Evolutionary conservation across 1,284 basidiomycete genomes (phyloP).

Genomic region (Vanrija humicola): DNA sequence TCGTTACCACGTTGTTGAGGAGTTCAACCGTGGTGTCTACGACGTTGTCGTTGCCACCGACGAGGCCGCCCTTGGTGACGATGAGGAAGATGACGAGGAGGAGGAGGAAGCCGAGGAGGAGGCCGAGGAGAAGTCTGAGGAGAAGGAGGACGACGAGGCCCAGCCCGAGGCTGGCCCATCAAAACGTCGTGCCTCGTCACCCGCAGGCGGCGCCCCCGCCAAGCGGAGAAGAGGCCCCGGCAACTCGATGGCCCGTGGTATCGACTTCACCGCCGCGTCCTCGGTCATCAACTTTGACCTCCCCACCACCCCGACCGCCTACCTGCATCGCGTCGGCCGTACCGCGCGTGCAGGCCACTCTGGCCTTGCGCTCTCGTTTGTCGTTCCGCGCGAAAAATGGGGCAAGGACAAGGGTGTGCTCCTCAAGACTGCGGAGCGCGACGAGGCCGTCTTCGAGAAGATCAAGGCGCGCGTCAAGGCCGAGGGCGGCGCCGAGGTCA

Average conservation of each 20-base stretch:
- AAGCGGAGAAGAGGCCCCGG: conserved; percentile 59
- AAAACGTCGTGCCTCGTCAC: conserved; percentile 41
- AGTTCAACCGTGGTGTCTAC: conserved; percentile 98
- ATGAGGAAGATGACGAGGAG: conserved; percentile 49
- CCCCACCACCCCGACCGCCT: conserved; percentile 79
- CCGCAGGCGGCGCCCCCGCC: conserved; percentile 15
- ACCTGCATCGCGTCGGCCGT: conserved; percentile 93
- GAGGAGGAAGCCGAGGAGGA: conserved; percentile 48
- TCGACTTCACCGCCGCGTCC: conserved; percentile 95
- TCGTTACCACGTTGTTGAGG: conserved; percentile 95
- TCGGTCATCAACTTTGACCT: conserved; percentile 99
- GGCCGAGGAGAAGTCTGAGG: conserved; percentile 47
- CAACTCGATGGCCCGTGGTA: conserved; percentile 91
- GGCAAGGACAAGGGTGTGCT: conserved; percentile 62
- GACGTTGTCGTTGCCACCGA: conserved; percentile 99
- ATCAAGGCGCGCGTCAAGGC: conserved; percentile 69
- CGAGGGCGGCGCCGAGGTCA: conserved; percentile 69
- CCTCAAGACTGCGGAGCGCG: conserved; percentile 62
- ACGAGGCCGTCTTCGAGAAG: conserved; percentile 72
- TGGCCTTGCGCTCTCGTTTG: conserved; percentile 86
- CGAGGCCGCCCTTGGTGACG: conserved; percentile 62
- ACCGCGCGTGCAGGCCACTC: conserved; percentile 93
- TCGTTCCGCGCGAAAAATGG: conserved; percentile 71
- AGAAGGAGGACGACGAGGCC: conserved; percentile 21
- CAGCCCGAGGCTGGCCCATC: conserved; percentile 41